Evolutionary conservation across 169 alveolate species (phyloP).

Genomic region (Plasmodium billcollinsi): DNA sequence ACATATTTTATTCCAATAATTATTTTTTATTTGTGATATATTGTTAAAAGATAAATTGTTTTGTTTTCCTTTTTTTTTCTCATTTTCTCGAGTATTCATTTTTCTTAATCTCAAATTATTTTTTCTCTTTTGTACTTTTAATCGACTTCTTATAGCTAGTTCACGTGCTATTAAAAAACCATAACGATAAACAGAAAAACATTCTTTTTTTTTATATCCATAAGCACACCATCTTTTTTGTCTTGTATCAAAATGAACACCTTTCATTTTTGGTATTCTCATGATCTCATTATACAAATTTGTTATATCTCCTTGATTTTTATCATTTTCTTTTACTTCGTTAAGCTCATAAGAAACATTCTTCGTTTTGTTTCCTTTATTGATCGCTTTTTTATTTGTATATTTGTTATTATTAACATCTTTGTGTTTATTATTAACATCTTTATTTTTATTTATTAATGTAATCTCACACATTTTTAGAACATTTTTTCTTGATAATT

Average conservation of each 20-base stretch:
- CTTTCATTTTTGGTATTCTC: slow-evolving; percentile 75
- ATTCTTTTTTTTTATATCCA: slow-evolving; percentile 75
- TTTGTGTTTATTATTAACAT: no score
- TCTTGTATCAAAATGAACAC: slow-evolving; percentile 73
- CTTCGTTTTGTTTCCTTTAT: neutral
- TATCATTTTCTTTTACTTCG: slow-evolving; percentile 1
- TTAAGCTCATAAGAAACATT: slow-evolving; percentile 8
- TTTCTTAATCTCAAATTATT: slow-evolving; percentile 39
- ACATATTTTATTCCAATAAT: neutral
- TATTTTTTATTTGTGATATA: neutral
- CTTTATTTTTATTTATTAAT: no score
- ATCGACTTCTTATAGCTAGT: slow-evolving; percentile 65
- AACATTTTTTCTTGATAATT: no score
- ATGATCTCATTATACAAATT: slow-evolving; percentile 32
- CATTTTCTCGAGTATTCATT: neutral
- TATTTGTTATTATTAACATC: neutral
- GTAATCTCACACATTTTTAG: no score
- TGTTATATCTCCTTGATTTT: slow-evolving; percentile 10
- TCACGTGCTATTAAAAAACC: slow-evolving; percentile 76
- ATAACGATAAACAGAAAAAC: slow-evolving; percentile 72
- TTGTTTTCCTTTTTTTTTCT: neutral
- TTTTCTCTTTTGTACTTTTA: slow-evolving; percentile 61
- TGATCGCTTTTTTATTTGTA: neutral
- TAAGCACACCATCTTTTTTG: slow-evolving; percentile 77
- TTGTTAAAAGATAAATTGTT: neutral